phyloP scores from a whole-genome alignment of 495 filamentous ascomycete genomes.

The Penicillium malachiteum region DNA sequence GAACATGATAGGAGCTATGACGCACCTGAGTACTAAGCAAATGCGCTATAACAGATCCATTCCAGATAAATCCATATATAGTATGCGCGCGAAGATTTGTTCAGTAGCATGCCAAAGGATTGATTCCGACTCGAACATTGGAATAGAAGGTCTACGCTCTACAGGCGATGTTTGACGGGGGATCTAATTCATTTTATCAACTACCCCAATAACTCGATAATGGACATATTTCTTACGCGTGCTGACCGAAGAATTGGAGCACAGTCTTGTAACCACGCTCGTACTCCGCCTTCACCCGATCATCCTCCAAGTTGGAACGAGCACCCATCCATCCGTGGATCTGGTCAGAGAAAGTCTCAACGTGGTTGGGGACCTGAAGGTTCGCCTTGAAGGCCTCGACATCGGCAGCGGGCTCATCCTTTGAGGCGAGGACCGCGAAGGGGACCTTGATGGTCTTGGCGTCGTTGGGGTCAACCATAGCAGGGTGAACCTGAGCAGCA shows the following conservation, averaged over 20 bases:
- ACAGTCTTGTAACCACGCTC: constrained; percentile 73
- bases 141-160: background rate
- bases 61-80: too few relatives aligned
- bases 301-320: constrained; percentile 64
- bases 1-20: too few relatives aligned
- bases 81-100: too few relatives aligned
- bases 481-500: constrained; percentile 74
- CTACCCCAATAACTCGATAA: background rate
- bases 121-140: too few relatives aligned
- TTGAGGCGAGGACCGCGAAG: constrained; percentile 62
- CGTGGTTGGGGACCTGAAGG: constrained; percentile 64
- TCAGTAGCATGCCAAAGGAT: too few relatives aligned
- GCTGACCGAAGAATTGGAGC: constrained; percentile 71
- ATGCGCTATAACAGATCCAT: too few relatives aligned
- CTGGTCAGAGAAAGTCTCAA: constrained; percentile 79
- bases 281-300: constrained; percentile 70
- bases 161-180: background rate
- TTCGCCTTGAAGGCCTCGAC: constrained; percentile 70
- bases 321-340: constrained; percentile 94
- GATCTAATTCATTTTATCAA: background rate
- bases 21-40: too few relatives aligned
- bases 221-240: constrained; percentile 53
- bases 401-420: constrained; percentile 63
- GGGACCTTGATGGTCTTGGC: constrained; percentile 66
- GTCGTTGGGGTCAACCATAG: constrained; percentile 78